These are phyloP conservation scores for Priceomyces carsonii DNA, from an alignment of 805 yeast species.

Conservation along the genomic window DNA sequence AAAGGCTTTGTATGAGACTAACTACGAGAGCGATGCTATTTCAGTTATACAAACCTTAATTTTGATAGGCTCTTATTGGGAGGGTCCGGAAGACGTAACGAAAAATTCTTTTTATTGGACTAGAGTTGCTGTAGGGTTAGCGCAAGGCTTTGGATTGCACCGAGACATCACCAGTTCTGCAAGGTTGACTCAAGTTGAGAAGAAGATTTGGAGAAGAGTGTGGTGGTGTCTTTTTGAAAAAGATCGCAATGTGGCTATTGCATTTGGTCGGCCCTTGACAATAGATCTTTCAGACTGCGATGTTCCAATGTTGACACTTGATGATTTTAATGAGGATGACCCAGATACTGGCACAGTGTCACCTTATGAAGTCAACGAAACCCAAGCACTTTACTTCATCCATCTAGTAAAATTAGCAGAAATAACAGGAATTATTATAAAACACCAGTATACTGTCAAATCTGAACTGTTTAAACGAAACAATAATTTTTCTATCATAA, in stretches of 20 bases:
- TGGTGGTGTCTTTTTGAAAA: slow-evolving; percentile 80
- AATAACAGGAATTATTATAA: slow-evolving; percentile 66
- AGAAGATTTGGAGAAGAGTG: slow-evolving; percentile 59
- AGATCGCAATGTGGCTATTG: slow-evolving; percentile 68
- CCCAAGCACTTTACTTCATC: slow-evolving; percentile 59
- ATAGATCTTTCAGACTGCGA: slow-evolving; percentile 75
- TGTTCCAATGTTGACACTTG: slow-evolving; percentile 67
- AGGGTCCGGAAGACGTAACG: slow-evolving; percentile 68
- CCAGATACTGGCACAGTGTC: slow-evolving; percentile 26
- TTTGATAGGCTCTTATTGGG: slow-evolving; percentile 70
- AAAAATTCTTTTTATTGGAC: slow-evolving; percentile 71
- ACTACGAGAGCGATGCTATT: slow-evolving; percentile 65
- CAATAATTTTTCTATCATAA: slow-evolving; percentile 46
- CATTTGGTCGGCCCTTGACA: slow-evolving; percentile 70
- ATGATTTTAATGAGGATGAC: slow-evolving; percentile 61
- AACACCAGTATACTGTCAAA: slow-evolving; percentile 69
- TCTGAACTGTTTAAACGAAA: slow-evolving; percentile 55
- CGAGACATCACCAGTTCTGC: slow-evolving; percentile 49
- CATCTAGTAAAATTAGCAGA: slow-evolving; percentile 67
- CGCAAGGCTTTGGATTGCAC: slow-evolving; percentile 78
- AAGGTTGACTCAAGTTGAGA: slow-evolving; percentile 36
- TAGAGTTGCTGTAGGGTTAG: slow-evolving; percentile 65
- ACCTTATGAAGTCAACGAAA: slow-evolving; percentile 46
- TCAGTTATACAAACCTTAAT: slow-evolving; percentile 61
- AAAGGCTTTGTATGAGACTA: slow-evolving; percentile 70